These are phyloP conservation scores for Saksenaea vasiformis DNA, from an alignment of 371 early-diverging fungal species.

Conservation along the genomic window DNA sequence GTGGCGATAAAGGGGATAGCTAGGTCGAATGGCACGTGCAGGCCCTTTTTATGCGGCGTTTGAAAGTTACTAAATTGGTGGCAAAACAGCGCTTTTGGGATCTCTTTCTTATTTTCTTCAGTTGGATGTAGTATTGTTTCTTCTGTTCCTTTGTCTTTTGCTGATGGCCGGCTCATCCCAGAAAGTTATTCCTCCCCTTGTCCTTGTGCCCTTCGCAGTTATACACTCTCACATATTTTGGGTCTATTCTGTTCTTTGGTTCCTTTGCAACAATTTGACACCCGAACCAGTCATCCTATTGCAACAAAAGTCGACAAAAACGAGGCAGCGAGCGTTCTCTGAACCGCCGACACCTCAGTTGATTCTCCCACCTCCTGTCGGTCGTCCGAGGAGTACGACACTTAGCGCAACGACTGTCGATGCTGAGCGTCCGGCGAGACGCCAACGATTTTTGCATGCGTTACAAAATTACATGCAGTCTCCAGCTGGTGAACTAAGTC, in stretches of 20 bases:
- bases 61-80: neutral
- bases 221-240: slow-evolving; percentile 21
- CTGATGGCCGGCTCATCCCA: slow-evolving; percentile 4
- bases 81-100: neutral
- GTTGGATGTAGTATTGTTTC: neutral
- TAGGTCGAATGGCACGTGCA: neutral
- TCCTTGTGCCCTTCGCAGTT: slow-evolving; percentile 14
- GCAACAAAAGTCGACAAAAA: neutral
- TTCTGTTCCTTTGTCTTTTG: neutral
- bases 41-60: neutral
- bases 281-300: neutral
- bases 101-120: neutral
- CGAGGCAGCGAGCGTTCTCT: slow-evolving; percentile 1
- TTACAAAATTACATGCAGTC: slow-evolving; percentile 7
- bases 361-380: neutral
- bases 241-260: slow-evolving; percentile 22
- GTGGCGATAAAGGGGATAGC: neutral
- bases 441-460: slow-evolving; percentile 4
- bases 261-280: slow-evolving; percentile 10
- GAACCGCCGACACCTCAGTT: neutral
- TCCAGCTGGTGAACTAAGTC: neutral
- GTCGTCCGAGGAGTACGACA: neutral
- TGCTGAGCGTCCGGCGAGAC: slow-evolving; percentile 7
- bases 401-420: slow-evolving; percentile 10
- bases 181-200: slow-evolving; percentile 7